Evolutionary conservation across 768 basidiomycete genomes (phyloP).

Genomic region (Pleurotus platypus): DNA sequence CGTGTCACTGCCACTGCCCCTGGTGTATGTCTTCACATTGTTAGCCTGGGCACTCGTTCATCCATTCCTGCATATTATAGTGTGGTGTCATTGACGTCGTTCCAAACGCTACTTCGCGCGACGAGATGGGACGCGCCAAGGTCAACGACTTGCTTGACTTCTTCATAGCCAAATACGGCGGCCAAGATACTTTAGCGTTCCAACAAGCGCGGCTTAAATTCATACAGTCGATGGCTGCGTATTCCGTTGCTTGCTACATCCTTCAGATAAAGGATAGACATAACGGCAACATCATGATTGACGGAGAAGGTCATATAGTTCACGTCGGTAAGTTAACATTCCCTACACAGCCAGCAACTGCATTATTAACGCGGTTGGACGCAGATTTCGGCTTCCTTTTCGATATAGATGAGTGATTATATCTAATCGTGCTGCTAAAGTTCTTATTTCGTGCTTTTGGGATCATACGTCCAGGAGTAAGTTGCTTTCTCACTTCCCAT

Average conservation of each 20-base stretch:
- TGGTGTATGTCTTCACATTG: slow-evolving; percentile 57
- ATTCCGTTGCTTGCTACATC: slow-evolving; percentile 97
- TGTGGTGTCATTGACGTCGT: slow-evolving; percentile 99
- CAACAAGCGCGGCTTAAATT: slow-evolving; percentile 93
- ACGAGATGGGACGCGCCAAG: slow-evolving; percentile 99
- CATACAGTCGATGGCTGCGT: slow-evolving; percentile 98
- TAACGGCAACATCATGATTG: slow-evolving; percentile 99
- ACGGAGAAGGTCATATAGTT: slow-evolving; percentile 94
- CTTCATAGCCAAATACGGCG: slow-evolving; percentile 91
- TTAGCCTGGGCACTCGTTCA: neutral
- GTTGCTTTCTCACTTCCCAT: slow-evolving; percentile 14
- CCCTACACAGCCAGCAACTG: too few species aligned
- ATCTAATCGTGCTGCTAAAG: neutral
- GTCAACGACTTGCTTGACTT: slow-evolving; percentile 95
- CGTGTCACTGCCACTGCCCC: slow-evolving; percentile 96
- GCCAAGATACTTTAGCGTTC: slow-evolving; percentile 84
- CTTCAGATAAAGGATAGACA: slow-evolving; percentile 98
- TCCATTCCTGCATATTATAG: slow-evolving; percentile 33
- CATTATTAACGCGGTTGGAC: neutral
- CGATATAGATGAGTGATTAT: slow-evolving; percentile 87
- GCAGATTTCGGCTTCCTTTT: slow-evolving; percentile 96
- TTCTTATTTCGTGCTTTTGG: slow-evolving; percentile 21
- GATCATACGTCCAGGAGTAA: slow-evolving; percentile 63
- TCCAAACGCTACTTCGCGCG: slow-evolving; percentile 94
- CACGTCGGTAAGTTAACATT: slow-evolving; percentile 71